Conservation (phyloP, 805 yeast species). For the Suhomyces emberorum region DNA sequence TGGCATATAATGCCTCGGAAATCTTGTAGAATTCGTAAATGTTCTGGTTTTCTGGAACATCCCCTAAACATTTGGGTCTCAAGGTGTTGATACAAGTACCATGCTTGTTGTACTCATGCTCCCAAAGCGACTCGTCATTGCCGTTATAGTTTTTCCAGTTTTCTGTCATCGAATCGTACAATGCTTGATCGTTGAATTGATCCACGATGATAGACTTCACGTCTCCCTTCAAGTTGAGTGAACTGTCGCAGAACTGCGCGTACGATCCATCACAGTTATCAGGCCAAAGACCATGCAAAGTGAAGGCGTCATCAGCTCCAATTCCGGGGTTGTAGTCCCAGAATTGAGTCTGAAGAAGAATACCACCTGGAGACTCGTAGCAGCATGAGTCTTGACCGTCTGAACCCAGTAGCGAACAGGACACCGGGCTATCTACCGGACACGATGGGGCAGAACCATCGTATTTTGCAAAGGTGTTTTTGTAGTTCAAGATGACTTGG, state of each 20-base stretch:
- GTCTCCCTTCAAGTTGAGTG: conserved; percentile 31
- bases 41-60: conserved; percentile 30
- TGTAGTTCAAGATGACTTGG: background rate
- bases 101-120: conserved; percentile 90
- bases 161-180: conserved; percentile 53
- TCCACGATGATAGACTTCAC: conserved; percentile 26
- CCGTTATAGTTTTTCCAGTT: conserved; percentile 77
- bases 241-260: conserved; percentile 71
- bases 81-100: conserved; percentile 88
- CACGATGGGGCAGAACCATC: conserved; percentile 30
- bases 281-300: conserved; percentile 88
- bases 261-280: conserved; percentile 82
- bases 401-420: conserved; percentile 51
- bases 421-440: conserved; percentile 55
- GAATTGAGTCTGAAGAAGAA: conserved; percentile 80
- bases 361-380: conserved; percentile 83
- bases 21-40: conserved; percentile 71
- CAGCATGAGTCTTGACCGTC: conserved; percentile 53
- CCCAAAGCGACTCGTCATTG: conserved; percentile 71
- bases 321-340: conserved; percentile 82
- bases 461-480: background rate
- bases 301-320: conserved; percentile 69
- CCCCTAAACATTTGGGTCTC: conserved; percentile 62
- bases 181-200: conserved; percentile 44
- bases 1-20: conserved; percentile 54